Evolutionary conservation across 768 basidiomycete genomes (phyloP).

Genomic region (Amanita muscaria): DNA sequence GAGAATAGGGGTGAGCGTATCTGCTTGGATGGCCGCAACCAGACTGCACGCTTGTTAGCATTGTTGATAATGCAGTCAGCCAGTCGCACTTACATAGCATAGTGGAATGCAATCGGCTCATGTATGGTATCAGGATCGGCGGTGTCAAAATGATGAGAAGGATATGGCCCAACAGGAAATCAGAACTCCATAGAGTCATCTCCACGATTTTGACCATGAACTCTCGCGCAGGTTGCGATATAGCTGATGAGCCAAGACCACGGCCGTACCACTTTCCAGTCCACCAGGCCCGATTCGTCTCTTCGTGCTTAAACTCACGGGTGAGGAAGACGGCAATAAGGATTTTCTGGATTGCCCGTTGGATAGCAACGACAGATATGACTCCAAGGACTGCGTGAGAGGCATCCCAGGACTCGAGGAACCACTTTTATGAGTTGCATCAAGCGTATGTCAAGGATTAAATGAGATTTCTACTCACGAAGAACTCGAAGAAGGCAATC

Average conservation of each 20-base stretch:
- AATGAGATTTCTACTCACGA: constrained; percentile 52
- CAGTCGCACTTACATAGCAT: constrained; percentile 63
- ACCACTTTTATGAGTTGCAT: constrained; percentile 52
- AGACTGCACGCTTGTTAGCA: constrained; percentile 45
- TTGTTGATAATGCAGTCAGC: not conserved
- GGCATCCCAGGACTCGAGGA: constrained; percentile 94
- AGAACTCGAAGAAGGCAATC: constrained; percentile 91
- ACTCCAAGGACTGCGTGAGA: constrained; percentile 93
- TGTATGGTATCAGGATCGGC: constrained; percentile 77
- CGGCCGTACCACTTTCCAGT: constrained; percentile 97
- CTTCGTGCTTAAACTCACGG: constrained; percentile 97
- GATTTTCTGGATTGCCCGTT: constrained; percentile 89
- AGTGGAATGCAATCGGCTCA: constrained; percentile 85
- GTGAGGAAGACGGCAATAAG: constrained; percentile 91
- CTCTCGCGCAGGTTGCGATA: constrained; percentile 95
- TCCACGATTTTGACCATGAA: constrained; percentile 98
- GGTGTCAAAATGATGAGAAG: constrained; percentile 82
- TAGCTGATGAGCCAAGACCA: constrained; percentile 81
- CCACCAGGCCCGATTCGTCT: constrained; percentile 99
- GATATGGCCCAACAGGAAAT: constrained; percentile 82
- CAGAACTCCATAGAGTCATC: constrained; percentile 93
- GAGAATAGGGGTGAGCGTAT: constrained; percentile 91
- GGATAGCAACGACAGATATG: constrained; percentile 82
- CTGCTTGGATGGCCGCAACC: constrained; percentile 92
- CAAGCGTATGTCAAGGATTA: constrained; percentile 17